Evolutionary conservation across 176 grass and related monocot genomes (phyloP).

Genomic region (Avena atlantica): DNA sequence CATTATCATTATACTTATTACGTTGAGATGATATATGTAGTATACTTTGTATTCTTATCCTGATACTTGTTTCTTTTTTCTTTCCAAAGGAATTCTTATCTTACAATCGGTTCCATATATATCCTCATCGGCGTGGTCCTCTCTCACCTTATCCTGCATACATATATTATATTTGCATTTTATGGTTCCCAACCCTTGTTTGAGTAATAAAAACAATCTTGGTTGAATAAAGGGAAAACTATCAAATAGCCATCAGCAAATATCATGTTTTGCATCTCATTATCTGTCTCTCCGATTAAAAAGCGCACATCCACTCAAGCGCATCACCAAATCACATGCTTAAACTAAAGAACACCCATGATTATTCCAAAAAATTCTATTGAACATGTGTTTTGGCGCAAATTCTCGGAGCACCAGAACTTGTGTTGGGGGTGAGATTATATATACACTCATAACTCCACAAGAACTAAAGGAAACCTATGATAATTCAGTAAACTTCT

Average conservation of each 20-base stretch:
- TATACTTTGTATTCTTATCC: slow-evolving; percentile 39
- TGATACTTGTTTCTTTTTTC: slow-evolving; percentile 37
- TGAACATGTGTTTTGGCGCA: too few species aligned
- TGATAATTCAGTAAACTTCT: neutral
- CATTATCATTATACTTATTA: too few species aligned
- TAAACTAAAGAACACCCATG: too few species aligned
- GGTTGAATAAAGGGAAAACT: too few species aligned
- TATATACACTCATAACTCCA: too few species aligned
- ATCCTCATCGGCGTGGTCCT: slow-evolving; percentile 49
- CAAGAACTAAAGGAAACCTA: too few species aligned
- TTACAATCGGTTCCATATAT: slow-evolving; percentile 47
- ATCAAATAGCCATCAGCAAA: too few species aligned
- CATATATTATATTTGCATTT: neutral
- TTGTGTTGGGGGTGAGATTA: too few species aligned
- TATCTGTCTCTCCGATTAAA: neutral
- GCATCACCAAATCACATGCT: neutral
- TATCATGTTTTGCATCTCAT: neutral
- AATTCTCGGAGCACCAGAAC: too few species aligned
- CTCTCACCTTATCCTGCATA: slow-evolving; percentile 41
- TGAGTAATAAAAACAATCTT: too few species aligned
- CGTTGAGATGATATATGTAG: neutral
- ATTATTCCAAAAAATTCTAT: too few species aligned
- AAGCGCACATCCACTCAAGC: neutral
- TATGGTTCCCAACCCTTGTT: too few species aligned
- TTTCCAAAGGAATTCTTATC: slow-evolving; percentile 46